A percentile compares a stretch with the other conserved stretches of the same genome.
Evolutionary conservation across 1,284 basidiomycete genomes (phyloP).

Genomic region (Rhodotorula sp.): DNA sequence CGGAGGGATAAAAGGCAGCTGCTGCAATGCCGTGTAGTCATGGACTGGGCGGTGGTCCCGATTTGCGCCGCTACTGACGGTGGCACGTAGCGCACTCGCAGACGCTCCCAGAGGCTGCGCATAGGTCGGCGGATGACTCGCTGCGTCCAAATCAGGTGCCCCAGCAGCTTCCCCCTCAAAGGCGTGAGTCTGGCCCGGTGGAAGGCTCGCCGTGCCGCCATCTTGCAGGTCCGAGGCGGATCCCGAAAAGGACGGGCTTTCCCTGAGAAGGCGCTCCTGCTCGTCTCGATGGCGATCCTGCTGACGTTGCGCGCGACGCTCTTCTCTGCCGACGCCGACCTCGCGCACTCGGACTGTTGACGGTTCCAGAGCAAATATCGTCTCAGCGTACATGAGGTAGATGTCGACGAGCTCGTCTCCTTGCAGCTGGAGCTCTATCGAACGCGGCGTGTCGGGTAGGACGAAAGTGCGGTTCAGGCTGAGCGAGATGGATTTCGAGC

Average conservation of each 20-base stretch:
- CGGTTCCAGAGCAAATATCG: conserved; percentile 81
- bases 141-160: too few relatives aligned
- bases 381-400: conserved; percentile 73
- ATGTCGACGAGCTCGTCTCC: conserved; percentile 79
- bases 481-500: conserved; percentile 44
- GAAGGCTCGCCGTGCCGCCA: too few relatives aligned
- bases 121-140: too few relatives aligned
- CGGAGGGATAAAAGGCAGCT: conserved; percentile 72
- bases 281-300: conserved; percentile 56
- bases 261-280: not conserved
- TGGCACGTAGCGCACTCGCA: too few relatives aligned
- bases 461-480: conserved; percentile 68
- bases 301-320: conserved; percentile 72
- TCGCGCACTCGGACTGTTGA: conserved; percentile 85
- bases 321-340: conserved; percentile 78
- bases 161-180: too few relatives aligned
- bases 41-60: not conserved
- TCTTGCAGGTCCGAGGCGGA: too few relatives aligned
- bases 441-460: conserved; percentile 77
- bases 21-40: conserved; percentile 77
- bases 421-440: conserved; percentile 77
- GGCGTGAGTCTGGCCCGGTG: too few relatives aligned
- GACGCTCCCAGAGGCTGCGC: too few relatives aligned
- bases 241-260: too few relatives aligned
- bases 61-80: too few relatives aligned